These are phyloP conservation scores for Exophiala phaeomuriformis DNA, from an alignment of 2,329 filamentous ascomycete species.

Conservation along the genomic window DNA sequence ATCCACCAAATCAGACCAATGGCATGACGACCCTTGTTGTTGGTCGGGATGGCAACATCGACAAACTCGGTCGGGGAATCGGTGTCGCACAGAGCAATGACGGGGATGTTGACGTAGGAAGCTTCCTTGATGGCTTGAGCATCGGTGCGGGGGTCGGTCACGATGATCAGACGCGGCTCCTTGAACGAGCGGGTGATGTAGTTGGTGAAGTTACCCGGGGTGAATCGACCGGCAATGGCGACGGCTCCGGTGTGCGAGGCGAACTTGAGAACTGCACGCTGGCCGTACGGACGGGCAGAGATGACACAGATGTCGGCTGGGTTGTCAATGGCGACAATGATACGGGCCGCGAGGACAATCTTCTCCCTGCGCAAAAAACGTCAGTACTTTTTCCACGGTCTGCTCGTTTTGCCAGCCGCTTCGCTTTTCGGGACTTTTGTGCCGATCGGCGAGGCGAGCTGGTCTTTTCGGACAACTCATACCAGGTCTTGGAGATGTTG, in stretches of 20 bases:
- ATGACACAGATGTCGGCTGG: slow-evolving; percentile 98
- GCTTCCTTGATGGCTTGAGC: slow-evolving; percentile 99
- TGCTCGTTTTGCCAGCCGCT: background rate
- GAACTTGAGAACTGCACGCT: slow-evolving; percentile 99
- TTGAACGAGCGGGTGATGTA: slow-evolving; percentile 99
- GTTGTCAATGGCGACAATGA: slow-evolving; percentile 99
- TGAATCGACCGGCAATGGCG: slow-evolving; percentile 98
- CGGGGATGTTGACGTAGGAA: slow-evolving; percentile 99
- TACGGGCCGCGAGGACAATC: slow-evolving; percentile 96
- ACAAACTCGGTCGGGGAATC: slow-evolving; percentile 99
- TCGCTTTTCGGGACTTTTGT: background rate
- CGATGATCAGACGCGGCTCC: slow-evolving; percentile 98
- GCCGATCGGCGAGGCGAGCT: too few relatives aligned
- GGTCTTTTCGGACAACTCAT: slow-evolving; percentile 34
- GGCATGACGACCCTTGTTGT: slow-evolving; percentile 99
- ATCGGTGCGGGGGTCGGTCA: slow-evolving; percentile 98
- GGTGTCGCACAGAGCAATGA: slow-evolving; percentile 98
- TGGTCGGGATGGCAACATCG: slow-evolving; percentile 98
- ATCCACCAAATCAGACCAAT: slow-evolving; percentile 99
- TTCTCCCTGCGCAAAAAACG: slow-evolving; percentile 67
- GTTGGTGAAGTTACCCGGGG: slow-evolving; percentile 99
- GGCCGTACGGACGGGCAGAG: slow-evolving; percentile 97
- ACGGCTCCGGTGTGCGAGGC: slow-evolving; percentile 95
- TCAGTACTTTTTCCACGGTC: slow-evolving; percentile 3
- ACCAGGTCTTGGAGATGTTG: slow-evolving; percentile 99